Conservation (phyloP, 768 basidiomycete species). For the Hygrophorus russula region DNA sequence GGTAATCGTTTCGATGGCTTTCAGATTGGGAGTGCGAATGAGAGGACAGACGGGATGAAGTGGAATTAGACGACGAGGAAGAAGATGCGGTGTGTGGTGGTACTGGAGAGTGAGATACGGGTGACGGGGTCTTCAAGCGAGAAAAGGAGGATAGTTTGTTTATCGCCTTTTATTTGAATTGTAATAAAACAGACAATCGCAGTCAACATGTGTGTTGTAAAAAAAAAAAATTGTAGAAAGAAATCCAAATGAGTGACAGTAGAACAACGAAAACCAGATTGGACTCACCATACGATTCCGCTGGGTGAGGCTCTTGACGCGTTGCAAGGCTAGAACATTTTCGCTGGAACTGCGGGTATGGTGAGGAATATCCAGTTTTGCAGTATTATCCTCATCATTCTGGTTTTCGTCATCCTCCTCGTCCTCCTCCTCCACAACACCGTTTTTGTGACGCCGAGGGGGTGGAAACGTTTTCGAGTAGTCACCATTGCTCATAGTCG, state of each 20-base stretch:
- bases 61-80: conserved; percentile 18
- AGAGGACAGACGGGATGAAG: conserved; percentile 22
- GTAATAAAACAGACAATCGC: background rate
- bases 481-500: conserved; percentile 29
- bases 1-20: conserved; percentile 22
- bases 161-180: conserved; percentile 33
- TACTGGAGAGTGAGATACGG: conserved; percentile 20
- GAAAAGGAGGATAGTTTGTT: conserved; percentile 56
- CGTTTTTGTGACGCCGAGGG: conserved; percentile 13
- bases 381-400: conserved; percentile 53
- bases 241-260: background rate
- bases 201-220: background rate
- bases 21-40: conserved; percentile 14
- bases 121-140: conserved; percentile 48
- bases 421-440: conserved; percentile 32
- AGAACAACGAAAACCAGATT: conserved; percentile 8
- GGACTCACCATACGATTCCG: conserved; percentile 60
- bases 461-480: conserved; percentile 23
- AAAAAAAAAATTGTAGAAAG: background rate
- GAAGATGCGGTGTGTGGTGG: conserved; percentile 25
- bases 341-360: conserved; percentile 28
- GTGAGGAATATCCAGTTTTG: conserved; percentile 29
- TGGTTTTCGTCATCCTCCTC: conserved; percentile 33
- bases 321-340: conserved; percentile 48
- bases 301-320: conserved; percentile 59